phyloP scores from a whole-genome alignment of 805 yeast species.

The Deakozyma indianensis region DNA sequence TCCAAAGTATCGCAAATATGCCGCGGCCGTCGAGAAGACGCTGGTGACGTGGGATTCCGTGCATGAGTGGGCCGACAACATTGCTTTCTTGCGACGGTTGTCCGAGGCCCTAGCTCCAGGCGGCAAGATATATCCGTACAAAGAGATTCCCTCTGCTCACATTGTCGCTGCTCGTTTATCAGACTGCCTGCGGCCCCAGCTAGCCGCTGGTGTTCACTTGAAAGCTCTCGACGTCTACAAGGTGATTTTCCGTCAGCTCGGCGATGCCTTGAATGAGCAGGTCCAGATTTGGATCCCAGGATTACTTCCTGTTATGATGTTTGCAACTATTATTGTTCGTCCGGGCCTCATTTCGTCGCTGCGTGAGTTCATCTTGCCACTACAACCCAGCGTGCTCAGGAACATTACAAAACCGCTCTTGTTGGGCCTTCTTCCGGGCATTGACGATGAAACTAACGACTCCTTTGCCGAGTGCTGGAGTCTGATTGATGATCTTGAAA shows the following conservation, averaged over 20 bases:
- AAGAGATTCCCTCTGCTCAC: conserved; percentile 47
- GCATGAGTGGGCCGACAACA: conserved; percentile 97
- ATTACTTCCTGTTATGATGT: conserved; percentile 73
- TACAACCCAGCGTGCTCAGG: conserved; percentile 36
- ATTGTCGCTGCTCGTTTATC: conserved; percentile 60
- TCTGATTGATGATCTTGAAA: conserved; percentile 46
- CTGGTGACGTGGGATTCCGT: conserved; percentile 64
- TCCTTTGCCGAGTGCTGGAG: conserved; percentile 47
- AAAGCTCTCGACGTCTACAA: conserved; percentile 71
- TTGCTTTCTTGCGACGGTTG: conserved; percentile 70
- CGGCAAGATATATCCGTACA: conserved; percentile 26
- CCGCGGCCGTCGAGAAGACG: conserved; percentile 56
- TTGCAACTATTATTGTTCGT: conserved; percentile 79
- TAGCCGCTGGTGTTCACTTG: conserved; percentile 94
- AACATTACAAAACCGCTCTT: conserved; percentile 54
- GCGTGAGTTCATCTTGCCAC: conserved; percentile 34
- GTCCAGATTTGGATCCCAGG: conserved; percentile 86
- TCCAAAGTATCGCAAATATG: conserved; percentile 57
- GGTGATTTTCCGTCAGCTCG: conserved; percentile 50
- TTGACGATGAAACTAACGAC: conserved; percentile 88
- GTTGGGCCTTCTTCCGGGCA: conserved; percentile 66
- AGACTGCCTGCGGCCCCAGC: conserved; percentile 59
- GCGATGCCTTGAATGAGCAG: conserved; percentile 39
- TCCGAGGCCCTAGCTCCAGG: conserved; percentile 51
- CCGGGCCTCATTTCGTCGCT: conserved; percentile 58